These are phyloP conservation scores for Cordyceps javanica DNA, from an alignment of 2,329 filamentous ascomycete genomes.

Conservation along the genomic window DNA sequence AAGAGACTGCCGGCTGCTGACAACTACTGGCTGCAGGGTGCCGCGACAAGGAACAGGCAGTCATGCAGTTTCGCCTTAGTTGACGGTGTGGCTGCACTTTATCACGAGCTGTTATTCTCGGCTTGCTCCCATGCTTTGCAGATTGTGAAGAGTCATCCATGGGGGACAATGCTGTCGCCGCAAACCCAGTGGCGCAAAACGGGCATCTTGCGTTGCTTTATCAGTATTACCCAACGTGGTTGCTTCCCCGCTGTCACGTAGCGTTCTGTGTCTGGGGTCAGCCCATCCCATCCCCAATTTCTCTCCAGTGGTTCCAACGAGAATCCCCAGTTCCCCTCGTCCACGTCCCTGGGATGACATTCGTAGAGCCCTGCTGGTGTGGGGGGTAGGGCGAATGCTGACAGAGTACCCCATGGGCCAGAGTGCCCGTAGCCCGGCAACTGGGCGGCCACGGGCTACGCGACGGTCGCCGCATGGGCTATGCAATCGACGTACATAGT, in stretches of 20 bases:
- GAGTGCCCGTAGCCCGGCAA: not conserved
- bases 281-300: constrained; percentile 1
- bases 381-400: not conserved
- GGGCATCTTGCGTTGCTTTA: too few relatives aligned
- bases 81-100: constrained; percentile 1
- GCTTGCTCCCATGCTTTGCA: not conserved
- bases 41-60: not conserved
- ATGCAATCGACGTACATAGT: not conserved
- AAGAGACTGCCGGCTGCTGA: not conserved
- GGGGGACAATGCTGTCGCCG: not conserved
- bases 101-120: not conserved
- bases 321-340: not conserved
- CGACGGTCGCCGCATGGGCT: not conserved
- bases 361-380: not conserved
- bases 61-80: not conserved
- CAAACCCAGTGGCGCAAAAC: not conserved
- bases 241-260: constrained; percentile 13
- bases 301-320: constrained; percentile 7
- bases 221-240: not conserved
- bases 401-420: not conserved
- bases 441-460: not conserved
- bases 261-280: not conserved
- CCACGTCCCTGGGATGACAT: not conserved
- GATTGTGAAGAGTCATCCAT: not conserved
- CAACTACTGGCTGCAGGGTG: not conserved